These are phyloP conservation scores for Camellia oleifera DNA, from an alignment of 179 eudicot genomes.

Conservation along the genomic window DNA sequence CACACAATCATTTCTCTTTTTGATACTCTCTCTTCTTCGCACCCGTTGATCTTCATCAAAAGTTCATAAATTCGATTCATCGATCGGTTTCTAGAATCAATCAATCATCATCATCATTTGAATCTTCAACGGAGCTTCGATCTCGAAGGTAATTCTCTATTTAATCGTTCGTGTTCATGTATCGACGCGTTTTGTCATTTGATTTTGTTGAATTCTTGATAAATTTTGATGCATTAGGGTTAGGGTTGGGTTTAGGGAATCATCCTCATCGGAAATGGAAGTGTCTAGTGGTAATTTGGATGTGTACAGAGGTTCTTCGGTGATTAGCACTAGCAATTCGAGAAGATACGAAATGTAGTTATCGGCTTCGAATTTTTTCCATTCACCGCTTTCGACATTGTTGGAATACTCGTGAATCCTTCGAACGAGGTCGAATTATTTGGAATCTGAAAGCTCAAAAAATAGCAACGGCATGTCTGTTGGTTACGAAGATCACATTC, in stretches of 20 bases:
- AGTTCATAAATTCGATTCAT: too few species aligned
- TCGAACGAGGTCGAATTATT: slow-evolving; percentile 35
- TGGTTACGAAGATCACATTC: slow-evolving; percentile 15
- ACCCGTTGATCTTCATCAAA: too few species aligned
- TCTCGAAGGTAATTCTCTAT: background rate
- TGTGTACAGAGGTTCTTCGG: slow-evolving; percentile 24
- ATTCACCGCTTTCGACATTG: slow-evolving; percentile 56
- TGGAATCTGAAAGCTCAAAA: slow-evolving; percentile 33
- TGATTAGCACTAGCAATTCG: slow-evolving; percentile 18
- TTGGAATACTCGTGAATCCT: slow-evolving; percentile 67
- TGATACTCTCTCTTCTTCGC: too few species aligned
- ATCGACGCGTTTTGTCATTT: background rate
- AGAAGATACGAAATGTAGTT: slow-evolving; percentile 50
- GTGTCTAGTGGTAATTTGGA: slow-evolving; percentile 45
- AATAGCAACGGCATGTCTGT: slow-evolving; percentile 8
- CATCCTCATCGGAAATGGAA: slow-evolving; percentile 51
- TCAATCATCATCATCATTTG: too few species aligned
- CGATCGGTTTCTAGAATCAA: too few species aligned
- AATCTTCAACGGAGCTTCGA: background rate
- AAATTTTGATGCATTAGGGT: background rate
- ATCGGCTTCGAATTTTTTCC: slow-evolving; percentile 57
- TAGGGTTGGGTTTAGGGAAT: slow-evolving; percentile 44
- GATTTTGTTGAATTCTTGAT: background rate
- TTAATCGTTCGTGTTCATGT: background rate
- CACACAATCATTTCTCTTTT: too few species aligned